Evolutionary conservation across 495 filamentous ascomycete species (phyloP).

Genomic region (Tuber indicum): DNA sequence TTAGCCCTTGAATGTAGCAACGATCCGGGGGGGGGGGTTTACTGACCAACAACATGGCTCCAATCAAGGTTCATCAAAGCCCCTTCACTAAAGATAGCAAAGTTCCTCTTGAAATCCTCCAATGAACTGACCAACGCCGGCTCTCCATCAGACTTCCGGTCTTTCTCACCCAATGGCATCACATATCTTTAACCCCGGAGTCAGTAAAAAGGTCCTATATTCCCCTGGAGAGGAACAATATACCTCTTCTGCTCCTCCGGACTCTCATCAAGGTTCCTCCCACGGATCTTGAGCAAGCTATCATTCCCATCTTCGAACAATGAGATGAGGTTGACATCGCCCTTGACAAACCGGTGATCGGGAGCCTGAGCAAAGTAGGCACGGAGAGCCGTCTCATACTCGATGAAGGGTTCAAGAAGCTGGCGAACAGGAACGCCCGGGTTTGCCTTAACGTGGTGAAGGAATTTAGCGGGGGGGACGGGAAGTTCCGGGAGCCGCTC

Average conservation of each 20-base stretch:
- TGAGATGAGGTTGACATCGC: constrained; percentile 63
- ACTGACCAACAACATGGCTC: constrained; percentile 10
- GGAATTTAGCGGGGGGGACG: constrained; percentile 45
- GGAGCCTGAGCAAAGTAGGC: constrained; percentile 67
- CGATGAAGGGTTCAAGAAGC: constrained; percentile 61
- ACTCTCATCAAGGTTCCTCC: constrained; percentile 53
- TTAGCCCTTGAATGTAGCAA: constrained; percentile 54
- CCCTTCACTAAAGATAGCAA: constrained; percentile 68
- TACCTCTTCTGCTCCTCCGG: constrained; percentile 53
- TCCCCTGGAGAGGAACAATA: not conserved
- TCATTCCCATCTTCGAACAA: constrained; percentile 57
- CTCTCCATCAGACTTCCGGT: constrained; percentile 55
- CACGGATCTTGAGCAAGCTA: constrained; percentile 53
- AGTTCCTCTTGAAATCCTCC: constrained; percentile 67
- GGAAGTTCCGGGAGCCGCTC: constrained; percentile 47
- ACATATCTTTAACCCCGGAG: constrained; percentile 49
- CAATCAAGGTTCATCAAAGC: constrained; percentile 45
- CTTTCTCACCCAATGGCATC: constrained; percentile 56
- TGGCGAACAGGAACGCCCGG: constrained; percentile 52
- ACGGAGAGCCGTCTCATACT: constrained; percentile 61
- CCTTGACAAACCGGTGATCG: constrained; percentile 51
- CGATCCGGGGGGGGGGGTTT: constrained; percentile 23
- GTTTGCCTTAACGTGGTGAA: constrained; percentile 48
- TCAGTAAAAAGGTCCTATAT: constrained; percentile 5
- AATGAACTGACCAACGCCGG: constrained; percentile 59